Conservation (phyloP, 345 rosid species). For the Salix exigua region DNA sequence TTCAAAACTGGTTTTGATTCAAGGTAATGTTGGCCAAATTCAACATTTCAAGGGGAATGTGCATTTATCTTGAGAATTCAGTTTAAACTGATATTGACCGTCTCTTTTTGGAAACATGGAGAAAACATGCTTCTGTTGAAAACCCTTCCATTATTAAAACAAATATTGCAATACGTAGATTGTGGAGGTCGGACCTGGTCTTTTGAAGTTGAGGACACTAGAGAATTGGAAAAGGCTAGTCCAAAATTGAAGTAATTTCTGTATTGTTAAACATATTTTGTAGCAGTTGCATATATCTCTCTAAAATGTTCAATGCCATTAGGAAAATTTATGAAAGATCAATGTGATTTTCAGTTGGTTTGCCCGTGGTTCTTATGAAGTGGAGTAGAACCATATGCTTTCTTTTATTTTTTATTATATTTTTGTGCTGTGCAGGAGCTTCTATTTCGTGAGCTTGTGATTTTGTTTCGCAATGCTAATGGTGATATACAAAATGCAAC, state of each 20-base stretch:
- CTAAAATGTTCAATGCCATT: no score
- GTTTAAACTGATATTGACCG: not conserved
- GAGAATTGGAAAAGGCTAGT: no score
- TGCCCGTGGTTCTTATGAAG: not conserved
- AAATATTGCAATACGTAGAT: no score
- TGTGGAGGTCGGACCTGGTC: no score
- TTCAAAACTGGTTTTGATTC: not conserved
- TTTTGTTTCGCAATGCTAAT: constrained; percentile 46
- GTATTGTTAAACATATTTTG: no score
- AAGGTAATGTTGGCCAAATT: not conserved
- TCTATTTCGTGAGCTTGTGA: constrained; percentile 56
- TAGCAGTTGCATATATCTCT: no score
- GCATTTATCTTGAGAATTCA: not conserved
- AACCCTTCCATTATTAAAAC: no score
- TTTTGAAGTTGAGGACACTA: no score
- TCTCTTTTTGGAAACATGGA: not conserved
- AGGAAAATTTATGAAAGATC: not conserved
- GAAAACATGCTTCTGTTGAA: no score
- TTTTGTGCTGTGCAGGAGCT: constrained; percentile 50
- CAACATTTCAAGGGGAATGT: not conserved
- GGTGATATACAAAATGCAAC: constrained; percentile 64
- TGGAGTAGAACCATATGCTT: not conserved
- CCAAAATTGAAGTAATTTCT: no score
- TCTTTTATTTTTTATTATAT: not conserved
- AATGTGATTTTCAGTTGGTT: not conserved